phyloP scores from a whole-genome alignment of 2,329 filamentous ascomycete genomes.

The Monosporascus sp. region DNA sequence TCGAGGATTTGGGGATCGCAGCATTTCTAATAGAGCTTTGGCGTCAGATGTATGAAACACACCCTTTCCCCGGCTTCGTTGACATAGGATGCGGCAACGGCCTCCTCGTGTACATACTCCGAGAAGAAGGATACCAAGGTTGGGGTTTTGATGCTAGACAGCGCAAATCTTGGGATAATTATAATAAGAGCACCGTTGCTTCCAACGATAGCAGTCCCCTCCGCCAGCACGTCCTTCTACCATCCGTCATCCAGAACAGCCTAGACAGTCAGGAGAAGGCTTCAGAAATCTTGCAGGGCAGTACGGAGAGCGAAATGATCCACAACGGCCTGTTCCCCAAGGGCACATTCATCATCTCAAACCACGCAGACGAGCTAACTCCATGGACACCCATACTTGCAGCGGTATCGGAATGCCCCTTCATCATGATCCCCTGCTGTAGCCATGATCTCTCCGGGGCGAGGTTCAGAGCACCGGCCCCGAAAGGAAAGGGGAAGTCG shows the following conservation, averaged over 20 bases:
- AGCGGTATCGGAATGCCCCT: slow-evolving; percentile 67
- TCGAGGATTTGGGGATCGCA: slow-evolving; percentile 87
- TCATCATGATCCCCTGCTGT: slow-evolving; percentile 93
- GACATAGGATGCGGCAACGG: slow-evolving; percentile 97
- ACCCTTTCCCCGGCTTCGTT: slow-evolving; percentile 77
- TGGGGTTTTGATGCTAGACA: slow-evolving; percentile 89
- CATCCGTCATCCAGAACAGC: slow-evolving; percentile 31
- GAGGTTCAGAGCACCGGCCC: slow-evolving; percentile 61
- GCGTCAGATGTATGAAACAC: slow-evolving; percentile 67
- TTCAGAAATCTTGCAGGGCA: slow-evolving; percentile 4
- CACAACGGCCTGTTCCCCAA: slow-evolving; percentile 63
- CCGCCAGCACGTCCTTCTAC: slow-evolving; percentile 45
- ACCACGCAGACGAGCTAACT: slow-evolving; percentile 94
- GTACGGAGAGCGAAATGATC: slow-evolving; percentile 23
- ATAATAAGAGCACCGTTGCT: slow-evolving; percentile 36
- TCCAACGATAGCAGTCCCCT: slow-evolving; percentile 27
- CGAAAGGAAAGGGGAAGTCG: slow-evolving; percentile 42
- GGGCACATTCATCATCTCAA: slow-evolving; percentile 89
- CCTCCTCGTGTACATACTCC: slow-evolving; percentile 76
- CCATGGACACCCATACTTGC: slow-evolving; percentile 92
- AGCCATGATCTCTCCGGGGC: slow-evolving; percentile 79
- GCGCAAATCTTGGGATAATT: slow-evolving; percentile 79
- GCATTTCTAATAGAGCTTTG: slow-evolving; percentile 92
- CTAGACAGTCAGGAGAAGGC: slow-evolving; percentile 10
- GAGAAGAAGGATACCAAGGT: slow-evolving; percentile 73